Base-by-base conservation (phyloP, 2,329 filamentous ascomycete genomes). In the Dothideomycetes sp. region DNA sequence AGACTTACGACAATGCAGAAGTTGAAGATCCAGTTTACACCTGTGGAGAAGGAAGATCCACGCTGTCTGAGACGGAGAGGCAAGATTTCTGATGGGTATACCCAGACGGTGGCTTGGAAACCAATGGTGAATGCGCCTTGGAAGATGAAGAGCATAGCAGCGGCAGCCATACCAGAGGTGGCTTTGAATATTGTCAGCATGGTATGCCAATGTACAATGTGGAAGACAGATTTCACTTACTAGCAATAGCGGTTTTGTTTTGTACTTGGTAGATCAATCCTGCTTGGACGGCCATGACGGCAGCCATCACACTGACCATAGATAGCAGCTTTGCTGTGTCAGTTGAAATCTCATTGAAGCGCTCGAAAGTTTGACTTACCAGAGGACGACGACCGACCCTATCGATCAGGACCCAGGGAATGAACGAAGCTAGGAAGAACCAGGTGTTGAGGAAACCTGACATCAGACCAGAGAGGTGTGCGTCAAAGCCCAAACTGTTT, bases 241-340 rank as follows among this genome's bases (percentile, higher is more conserved):
- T 42, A 13, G 52, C 50, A 18, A 55, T 55, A 2, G 49, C 34
- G 10, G 53, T 55, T 3, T 51, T 38, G 37, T 53, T 38, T 29
- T 56, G 47, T 3, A 55, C 53, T 28, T 53, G 54, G 41, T 62
- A 67, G 44, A 60, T 54, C 18, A 60, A 50, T 9, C 61, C 57
- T 5, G 68, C 66, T 9, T 71, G 59, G 9, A 84, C 69, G 1
- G 77, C 72, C 82, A 86, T 85, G 37, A 76, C 78, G 1, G 69
- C 58, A 22, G 77, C 76, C 64, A 80, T 77, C 0, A 57, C 39
- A 11, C 45, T 45, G 5, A 65, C 64, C 70, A 77, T 76, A 44
- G 70, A 73, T 15, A 74, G 48, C 45, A 68, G 65, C 49, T 76
- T 76, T 8, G 79, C 62, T 23, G 59, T 51, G 19, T 25, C 23